Evolutionary conservation across 768 basidiomycete genomes (phyloP), one percentile per base, ranked within the genome.

Genomic region (Trichaptum fuscoviolaceum): DNA sequence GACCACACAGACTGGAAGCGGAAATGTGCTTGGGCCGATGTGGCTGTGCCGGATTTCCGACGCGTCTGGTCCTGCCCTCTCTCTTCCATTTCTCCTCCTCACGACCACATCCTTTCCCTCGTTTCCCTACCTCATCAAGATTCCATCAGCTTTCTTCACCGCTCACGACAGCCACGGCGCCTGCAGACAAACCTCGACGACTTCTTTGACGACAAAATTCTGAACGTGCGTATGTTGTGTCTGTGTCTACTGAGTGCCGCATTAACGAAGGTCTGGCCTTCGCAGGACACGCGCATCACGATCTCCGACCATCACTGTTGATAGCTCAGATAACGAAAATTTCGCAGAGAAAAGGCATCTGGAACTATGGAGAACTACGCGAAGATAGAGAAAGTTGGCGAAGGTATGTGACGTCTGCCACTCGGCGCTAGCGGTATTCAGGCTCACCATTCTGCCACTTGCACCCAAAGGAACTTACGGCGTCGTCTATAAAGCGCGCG

Each of bases 401-500:
- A 82, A 73, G 81, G 96, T 97, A 80, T 81, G 93, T 89, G 71
- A 70, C 70, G 20, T 65, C 64, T 68, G 66, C 17, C 42, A 58
- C 52, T 36, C n/a, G 42, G 27, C 17, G 9, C 42, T 23, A 6
- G 18, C 61, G 65, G 8, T 7, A 58, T 34, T 25, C 27, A 30
- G 18, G 10, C 35, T 27, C 36, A 25, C 24, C 9, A 18, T 65
- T 62, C 26, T 12, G 18, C 30, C 60, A 60, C 58, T 17, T 34
- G 7, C 42, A 7, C 57, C 4, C 26, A 63, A 74, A 99, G 96
- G 96, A 71, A 98, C 96, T 26, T 99, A 99, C 71, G 96, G 96
- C 66, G 96, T 99, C 64, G 96, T 99, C 24, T 99, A 99, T 85
- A 97, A 98, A 78, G 96, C 96, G 57, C 86, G 88, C 70, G 96